Conservation (phyloP, 2,329 filamentous ascomycete genomes). For the Bisporella sp. region DNA sequence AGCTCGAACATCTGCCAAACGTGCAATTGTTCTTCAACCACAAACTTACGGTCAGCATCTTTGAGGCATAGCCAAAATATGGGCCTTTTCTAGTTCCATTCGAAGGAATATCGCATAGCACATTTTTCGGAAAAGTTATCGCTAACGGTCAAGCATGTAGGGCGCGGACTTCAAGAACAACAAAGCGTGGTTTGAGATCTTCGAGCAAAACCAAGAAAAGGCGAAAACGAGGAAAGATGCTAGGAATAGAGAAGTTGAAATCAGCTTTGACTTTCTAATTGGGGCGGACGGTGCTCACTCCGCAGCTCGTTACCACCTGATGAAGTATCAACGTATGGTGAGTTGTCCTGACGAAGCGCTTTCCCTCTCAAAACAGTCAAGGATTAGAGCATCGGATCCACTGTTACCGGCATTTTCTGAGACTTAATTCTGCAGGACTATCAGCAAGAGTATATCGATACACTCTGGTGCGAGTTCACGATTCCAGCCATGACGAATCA, state of each 20-base stretch:
- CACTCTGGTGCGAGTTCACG: conserved; percentile 93
- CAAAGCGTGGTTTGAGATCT: conserved; percentile 80
- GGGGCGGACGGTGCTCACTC: conserved; percentile 95
- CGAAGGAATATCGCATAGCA: no score
- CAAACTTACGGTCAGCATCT: conserved; percentile 58
- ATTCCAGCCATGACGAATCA: conserved; percentile 49
- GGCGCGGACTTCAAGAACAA: conserved; percentile 76
- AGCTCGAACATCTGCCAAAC: conserved; percentile 76
- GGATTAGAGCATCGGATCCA: no score
- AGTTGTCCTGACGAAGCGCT: not conserved
- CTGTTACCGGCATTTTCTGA: no score
- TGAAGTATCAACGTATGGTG: conserved; percentile 84
- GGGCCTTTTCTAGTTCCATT: no score
- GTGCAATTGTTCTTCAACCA: conserved; percentile 90
- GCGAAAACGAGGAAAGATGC: conserved; percentile 5
- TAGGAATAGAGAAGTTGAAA: conserved; percentile 59
- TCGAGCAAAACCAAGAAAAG: conserved; percentile 24
- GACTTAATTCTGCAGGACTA: conserved; percentile 50
- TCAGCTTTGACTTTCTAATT: conserved; percentile 86
- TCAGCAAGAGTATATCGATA: conserved; percentile 90
- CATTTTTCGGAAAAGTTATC: not conserved
- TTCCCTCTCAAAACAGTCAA: no score
- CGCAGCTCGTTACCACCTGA: conserved; percentile 82
- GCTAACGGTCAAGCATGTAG: not conserved
- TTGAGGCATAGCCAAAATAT: no score